Base-by-base conservation (phyloP, 2,329 filamentous ascomycete genomes). In the Graphiopsis chlorocephala region DNA sequence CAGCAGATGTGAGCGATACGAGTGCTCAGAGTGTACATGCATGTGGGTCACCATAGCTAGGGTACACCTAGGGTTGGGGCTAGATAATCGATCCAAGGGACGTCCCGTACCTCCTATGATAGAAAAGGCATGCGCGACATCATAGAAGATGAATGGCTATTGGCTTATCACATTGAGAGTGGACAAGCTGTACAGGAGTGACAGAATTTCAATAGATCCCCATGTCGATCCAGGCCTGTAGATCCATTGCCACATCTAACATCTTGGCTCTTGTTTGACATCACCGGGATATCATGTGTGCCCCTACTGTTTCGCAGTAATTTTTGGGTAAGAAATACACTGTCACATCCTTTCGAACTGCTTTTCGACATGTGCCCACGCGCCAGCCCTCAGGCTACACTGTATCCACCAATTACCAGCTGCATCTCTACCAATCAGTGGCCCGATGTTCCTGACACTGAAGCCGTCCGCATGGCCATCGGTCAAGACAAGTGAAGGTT, bases 1-100 rank as follows among this genome's bases (percentile, higher is more conserved):
- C n/a, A n/a, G n/a, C n/a, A n/a, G n/a, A n/a, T n/a, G n/a, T n/a
- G n/a, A n/a, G n/a, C n/a, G n/a, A n/a, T n/a, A n/a, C n/a, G n/a
- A n/a, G n/a, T n/a, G n/a, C n/a, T n/a, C n/a, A n/a, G n/a, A n/a
- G n/a, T n/a, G n/a, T n/a, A n/a, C n/a, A n/a, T n/a, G n/a, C n/a
- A n/a, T n/a, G n/a, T n/a, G n/a, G n/a, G n/a, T n/a, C n/a, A n/a
- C n/a, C n/a, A n/a, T n/a, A n/a, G n/a, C n/a, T n/a, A n/a, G n/a
- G n/a, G n/a, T n/a, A n/a, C n/a, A n/a, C n/a, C n/a, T n/a, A n/a
- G 72, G 75, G 59, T 42, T 66, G 4, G 67, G 68, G 60, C 66
- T 74, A 3, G 28, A 63, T 75, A 78, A 38, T n/a, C n/a, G n/a
- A n/a, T 35, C 33, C 8, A 15, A 35, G 33, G 7, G 33, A 61